A percentile compares a stretch with the other conserved stretches of the same genome.
Evolutionary conservation across 768 basidiomycete species (phyloP).

Genomic region (Pisolithus orientalis): DNA sequence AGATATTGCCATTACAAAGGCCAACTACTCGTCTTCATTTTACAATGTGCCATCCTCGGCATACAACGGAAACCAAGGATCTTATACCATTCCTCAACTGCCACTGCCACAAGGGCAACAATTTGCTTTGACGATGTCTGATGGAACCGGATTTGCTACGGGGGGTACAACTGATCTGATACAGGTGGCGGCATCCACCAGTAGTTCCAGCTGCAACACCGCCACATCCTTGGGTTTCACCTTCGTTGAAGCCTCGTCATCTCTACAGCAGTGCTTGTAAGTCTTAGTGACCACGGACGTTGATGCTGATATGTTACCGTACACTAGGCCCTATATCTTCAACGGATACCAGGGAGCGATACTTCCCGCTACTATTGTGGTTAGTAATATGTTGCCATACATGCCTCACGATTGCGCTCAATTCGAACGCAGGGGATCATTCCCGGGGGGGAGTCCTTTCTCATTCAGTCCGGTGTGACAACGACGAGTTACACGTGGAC

Average conservation of each 20-base stretch:
- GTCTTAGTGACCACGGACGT: conserved; percentile 4
- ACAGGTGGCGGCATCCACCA: conserved; percentile 41
- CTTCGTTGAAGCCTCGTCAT: conserved; percentile 38
- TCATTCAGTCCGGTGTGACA: too few relatives aligned
- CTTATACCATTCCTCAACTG: conserved; percentile 40
- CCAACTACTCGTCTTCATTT: conserved; percentile 20
- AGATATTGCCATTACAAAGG: too few relatives aligned
- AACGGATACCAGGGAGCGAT: too few relatives aligned
- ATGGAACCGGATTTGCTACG: conserved; percentile 32
- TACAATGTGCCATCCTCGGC: conserved; percentile 49
- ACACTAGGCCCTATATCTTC: conserved; percentile 22
- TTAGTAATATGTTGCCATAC: too few relatives aligned
- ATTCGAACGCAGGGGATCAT: conserved; percentile 43
- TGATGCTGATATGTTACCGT: background rate
- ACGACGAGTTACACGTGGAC: too few relatives aligned
- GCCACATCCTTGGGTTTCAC: conserved; percentile 39
- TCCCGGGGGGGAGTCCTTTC: conserved; percentile 47
- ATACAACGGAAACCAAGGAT: conserved; percentile 36
- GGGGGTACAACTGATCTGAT: conserved; percentile 11
- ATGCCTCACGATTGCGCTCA: background rate
- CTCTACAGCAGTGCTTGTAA: conserved; percentile 59
- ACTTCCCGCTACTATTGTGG: too few relatives aligned
- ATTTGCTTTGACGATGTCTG: conserved; percentile 63
- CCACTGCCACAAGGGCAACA: conserved; percentile 32
- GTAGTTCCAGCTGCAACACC: conserved; percentile 41